These are phyloP conservation scores for Quercus rubra DNA, from an alignment of 306 rosid species.

Conservation along the genomic window DNA sequence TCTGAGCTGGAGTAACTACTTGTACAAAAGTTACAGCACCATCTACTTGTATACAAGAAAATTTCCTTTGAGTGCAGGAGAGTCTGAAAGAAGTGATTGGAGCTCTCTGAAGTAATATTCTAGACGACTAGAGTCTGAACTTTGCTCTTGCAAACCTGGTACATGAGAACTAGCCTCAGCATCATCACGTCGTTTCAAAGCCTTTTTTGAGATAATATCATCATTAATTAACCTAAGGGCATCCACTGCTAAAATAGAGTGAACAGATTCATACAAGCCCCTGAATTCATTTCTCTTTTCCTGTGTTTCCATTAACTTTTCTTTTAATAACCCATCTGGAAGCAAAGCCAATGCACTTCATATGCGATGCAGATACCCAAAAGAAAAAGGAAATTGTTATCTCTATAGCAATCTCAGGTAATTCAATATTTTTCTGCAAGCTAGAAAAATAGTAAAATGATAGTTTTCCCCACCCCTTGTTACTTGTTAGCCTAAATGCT, in stretches of 20 bases:
- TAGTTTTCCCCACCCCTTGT: not conserved
- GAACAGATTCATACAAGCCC: slow-evolving; percentile 58
- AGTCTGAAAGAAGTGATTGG: slow-evolving; percentile 39
- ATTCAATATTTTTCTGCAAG: not conserved
- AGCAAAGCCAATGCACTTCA: slow-evolving; percentile 68
- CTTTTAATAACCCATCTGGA: slow-evolving; percentile 57
- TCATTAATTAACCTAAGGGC: slow-evolving; percentile 56
- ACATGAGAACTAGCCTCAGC: slow-evolving; percentile 20
- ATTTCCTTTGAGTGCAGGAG: slow-evolving; percentile 41
- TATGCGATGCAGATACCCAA: slow-evolving; percentile 18
- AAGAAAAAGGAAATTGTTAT: slow-evolving; percentile 1
- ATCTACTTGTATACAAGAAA: slow-evolving; percentile 28
- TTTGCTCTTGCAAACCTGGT: slow-evolving; percentile 28
- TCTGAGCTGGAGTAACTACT: not conserved
- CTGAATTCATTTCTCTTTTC: slow-evolving; percentile 52
- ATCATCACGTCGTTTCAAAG: slow-evolving; percentile 19
- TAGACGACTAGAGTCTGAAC: slow-evolving; percentile 25
- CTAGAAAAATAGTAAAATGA: not conserved
- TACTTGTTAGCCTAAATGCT: not conserved
- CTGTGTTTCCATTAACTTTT: slow-evolving; percentile 42
- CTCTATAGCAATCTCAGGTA: not conserved
- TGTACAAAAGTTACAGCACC: slow-evolving; percentile 6
- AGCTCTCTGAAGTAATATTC: slow-evolving; percentile 43
- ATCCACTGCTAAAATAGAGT: slow-evolving; percentile 55
- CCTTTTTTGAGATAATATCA: slow-evolving; percentile 35